Conservation (phyloP, 148 eudicot species). For the Rhododendron ferrugineum region DNA sequence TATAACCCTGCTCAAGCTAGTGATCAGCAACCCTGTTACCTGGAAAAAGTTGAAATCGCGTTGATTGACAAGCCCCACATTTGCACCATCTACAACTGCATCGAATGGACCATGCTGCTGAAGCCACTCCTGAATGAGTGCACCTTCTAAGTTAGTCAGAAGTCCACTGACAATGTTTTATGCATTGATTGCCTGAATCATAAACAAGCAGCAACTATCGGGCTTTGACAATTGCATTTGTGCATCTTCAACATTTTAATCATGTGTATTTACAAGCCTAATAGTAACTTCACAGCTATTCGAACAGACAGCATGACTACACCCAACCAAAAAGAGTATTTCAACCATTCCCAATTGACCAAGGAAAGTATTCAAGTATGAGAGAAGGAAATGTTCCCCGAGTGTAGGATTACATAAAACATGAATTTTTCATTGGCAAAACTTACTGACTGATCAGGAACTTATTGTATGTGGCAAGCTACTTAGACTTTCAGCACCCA, state of each 20-base stretch:
- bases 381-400: neutral
- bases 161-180: conserved; percentile 15
- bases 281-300: neutral
- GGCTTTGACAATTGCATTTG: neutral
- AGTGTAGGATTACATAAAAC: neutral
- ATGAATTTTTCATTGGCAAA: neutral
- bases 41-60: conserved; percentile 44
- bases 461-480: neutral
- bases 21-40: conserved; percentile 25
- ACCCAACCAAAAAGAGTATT: neutral
- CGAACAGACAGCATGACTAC: neutral
- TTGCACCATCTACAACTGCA: conserved; percentile 92
- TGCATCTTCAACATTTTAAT: neutral
- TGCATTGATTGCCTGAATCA: conserved; percentile 15
- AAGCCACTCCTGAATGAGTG: conserved; percentile 72
- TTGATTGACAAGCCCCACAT: conserved; percentile 51
- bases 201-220: conserved; percentile 9
- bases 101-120: conserved; percentile 81
- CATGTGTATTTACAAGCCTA: neutral
- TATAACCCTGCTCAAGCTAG: neutral
- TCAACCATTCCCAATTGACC: neutral
- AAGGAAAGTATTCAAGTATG: neutral
- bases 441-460: neutral
- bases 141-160: conserved; percentile 25
- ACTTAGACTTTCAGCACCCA: neutral